Conservation (phyloP, 139 green algal genomes). For the Chlorella sp. region DNA sequence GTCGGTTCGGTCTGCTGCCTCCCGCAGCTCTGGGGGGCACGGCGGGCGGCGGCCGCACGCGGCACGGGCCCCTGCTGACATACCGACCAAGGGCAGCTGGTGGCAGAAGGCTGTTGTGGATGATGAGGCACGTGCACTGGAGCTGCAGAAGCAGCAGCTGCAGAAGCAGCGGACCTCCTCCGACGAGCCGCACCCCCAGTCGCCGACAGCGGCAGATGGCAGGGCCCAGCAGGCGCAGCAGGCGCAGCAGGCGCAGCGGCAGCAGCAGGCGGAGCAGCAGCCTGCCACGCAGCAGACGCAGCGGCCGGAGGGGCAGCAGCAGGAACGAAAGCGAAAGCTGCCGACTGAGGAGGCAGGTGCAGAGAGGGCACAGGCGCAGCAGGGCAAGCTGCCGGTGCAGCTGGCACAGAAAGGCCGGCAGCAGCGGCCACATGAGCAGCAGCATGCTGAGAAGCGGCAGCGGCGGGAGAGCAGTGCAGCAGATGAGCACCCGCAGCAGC, state of each 20-base stretch:
- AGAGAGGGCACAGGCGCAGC: not conserved
- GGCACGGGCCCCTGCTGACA: not conserved
- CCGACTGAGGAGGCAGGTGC: not conserved
- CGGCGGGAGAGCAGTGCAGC: slow-evolving; percentile 2
- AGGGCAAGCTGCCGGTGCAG: not conserved
- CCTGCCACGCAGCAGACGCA: not conserved
- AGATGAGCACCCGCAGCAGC: not conserved
- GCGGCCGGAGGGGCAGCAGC: not conserved
- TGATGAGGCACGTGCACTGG: not conserved
- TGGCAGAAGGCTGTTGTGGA: not conserved
- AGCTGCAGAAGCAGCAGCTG: not conserved
- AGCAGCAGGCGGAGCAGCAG: no score
- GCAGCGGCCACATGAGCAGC: not conserved
- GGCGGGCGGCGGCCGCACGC: not conserved
- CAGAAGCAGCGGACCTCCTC: not conserved
- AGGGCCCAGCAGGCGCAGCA: not conserved
- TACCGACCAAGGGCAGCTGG: not conserved
- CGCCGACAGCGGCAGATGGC: not conserved
- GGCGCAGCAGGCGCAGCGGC: no score
- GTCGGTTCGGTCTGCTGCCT: no score
- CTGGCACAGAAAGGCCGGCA: not conserved
- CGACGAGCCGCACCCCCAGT: not conserved
- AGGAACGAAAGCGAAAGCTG: not conserved
- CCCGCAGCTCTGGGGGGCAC: not conserved
- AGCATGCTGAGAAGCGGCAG: not conserved